Conservation (phyloP, 2,329 filamentous ascomycete genomes). For the Sclerotinia trifoliorum region DNA sequence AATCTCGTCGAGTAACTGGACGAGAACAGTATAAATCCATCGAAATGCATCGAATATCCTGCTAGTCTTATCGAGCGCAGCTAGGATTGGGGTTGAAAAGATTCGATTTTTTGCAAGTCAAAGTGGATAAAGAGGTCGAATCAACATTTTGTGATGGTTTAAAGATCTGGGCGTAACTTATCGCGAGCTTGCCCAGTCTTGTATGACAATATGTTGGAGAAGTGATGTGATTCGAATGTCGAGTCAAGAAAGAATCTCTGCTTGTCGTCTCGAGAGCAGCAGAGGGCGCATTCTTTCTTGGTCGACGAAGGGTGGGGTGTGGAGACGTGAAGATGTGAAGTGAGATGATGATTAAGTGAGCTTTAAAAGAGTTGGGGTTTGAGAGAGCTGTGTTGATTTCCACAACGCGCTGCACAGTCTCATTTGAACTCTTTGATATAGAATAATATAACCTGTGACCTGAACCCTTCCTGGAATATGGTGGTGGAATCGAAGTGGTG, state of each 20-base stretch:
- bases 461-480: constrained; percentile 18
- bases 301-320: constrained; percentile 1
- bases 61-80: constrained; percentile 16
- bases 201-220: constrained; percentile 2
- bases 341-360: not conserved
- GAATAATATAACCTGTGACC: constrained; percentile 19
- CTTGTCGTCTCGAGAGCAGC: constrained; percentile 19
- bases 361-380: constrained; percentile 10
- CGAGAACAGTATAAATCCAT: constrained; percentile 9
- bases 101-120: constrained; percentile 11
- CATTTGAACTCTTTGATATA: constrained; percentile 7
- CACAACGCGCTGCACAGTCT: constrained; percentile 20
- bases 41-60: constrained; percentile 12
- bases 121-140: not conserved
- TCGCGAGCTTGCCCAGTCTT: constrained; percentile 17
- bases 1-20: constrained; percentile 12
- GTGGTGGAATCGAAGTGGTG: not conserved
- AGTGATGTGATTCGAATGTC: constrained; percentile 7
- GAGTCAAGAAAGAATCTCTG: constrained; percentile 14
- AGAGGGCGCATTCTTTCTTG: constrained; percentile 18
- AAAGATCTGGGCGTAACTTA: constrained; percentile 18
- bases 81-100: not conserved
- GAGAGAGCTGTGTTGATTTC: constrained; percentile 19
- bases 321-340: not conserved
- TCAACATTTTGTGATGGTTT: not conserved